Base-by-base conservation (phyloP, 2,329 filamentous ascomycete genomes). In the Alternaria longipes region DNA sequence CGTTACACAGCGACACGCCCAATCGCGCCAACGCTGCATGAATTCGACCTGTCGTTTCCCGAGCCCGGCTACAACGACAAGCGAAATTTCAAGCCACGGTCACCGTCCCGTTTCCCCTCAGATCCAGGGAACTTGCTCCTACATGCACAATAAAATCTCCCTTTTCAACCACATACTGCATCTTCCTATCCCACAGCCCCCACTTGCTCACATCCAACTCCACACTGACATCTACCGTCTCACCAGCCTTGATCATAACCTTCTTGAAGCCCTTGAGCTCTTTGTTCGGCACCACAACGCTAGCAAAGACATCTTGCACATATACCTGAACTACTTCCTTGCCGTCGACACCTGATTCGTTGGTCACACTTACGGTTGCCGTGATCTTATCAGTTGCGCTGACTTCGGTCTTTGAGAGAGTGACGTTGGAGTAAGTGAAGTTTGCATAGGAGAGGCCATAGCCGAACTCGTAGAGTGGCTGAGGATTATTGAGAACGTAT, bases 81-180 rank as follows among this genome's bases (percentile, higher is more conserved):
- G 3, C 12, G 1, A 18, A 45, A 22, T 3, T 11, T 60, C 40
- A 71, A 22, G 66, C 59, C 9, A 89, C 85, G 6, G 83, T 86
- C 46, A 89, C 82, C 2, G 84, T 89, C 34, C 83, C 82, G 69
- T 86, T 89, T 0, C 80, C 81, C 64, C 83, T 83, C 56, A 89
- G 72, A 74, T 89, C 84, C 56, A 79, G 79, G 66, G 87, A 89
- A 63, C 81, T 85, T n/a, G 79, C 77, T 2, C 89, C 90, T 16
- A 90, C 84, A 56, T 84, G 81, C 9, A 91, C 80, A 5, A 83
- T 78, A 74, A 92, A 93, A 41, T 89, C 84, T 1, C 90, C 90
- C 3, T 86, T 85, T 82, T 93, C 91, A 38, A 93, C 90, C 24
- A 91, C 88, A 75, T 92, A 92, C 74, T 89, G 80, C 88, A 91